These are phyloP conservation scores for Monilinia fructicola DNA, from an alignment of 2,329 filamentous ascomycete species.

Conservation along the genomic window DNA sequence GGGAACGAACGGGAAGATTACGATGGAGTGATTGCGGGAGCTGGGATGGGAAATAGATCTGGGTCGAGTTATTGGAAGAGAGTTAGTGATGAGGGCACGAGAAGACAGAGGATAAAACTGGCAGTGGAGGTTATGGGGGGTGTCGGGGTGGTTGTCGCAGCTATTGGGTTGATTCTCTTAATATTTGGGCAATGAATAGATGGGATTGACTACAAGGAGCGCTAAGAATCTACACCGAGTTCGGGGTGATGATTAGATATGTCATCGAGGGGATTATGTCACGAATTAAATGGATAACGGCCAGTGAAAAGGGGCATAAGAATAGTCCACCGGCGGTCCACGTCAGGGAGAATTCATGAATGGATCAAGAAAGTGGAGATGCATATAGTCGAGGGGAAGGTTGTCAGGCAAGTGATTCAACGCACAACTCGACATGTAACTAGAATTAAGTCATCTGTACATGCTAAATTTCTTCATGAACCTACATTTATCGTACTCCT, in stretches of 20 bases:
- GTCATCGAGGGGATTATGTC: neutral
- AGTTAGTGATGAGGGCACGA: neutral
- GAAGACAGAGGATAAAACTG: neutral
- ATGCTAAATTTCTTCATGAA: neutral
- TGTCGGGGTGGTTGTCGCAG: constrained; percentile 9
- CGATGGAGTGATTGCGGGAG: constrained; percentile 1
- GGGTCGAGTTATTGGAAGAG: constrained; percentile 10
- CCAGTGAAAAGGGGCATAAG: neutral
- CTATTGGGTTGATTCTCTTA: constrained; percentile 3
- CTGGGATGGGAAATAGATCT: neutral
- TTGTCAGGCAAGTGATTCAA: neutral
- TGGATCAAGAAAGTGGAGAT: neutral
- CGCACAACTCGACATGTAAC: neutral
- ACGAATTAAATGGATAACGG: neutral
- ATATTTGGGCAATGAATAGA: neutral
- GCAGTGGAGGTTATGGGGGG: constrained; percentile 10
- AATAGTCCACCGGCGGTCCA: too few relatives aligned
- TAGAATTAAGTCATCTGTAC: neutral
- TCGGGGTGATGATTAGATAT: neutral
- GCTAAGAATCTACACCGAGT: neutral
- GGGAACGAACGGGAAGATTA: constrained; percentile 10
- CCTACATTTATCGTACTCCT: neutral
- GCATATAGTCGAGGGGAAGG: neutral
- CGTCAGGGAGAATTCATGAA: neutral
- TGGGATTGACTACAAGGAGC: neutral